These are phyloP conservation scores for Suillus discolor DNA, from an alignment of 768 basidiomycete species.

Conservation along the genomic window DNA sequence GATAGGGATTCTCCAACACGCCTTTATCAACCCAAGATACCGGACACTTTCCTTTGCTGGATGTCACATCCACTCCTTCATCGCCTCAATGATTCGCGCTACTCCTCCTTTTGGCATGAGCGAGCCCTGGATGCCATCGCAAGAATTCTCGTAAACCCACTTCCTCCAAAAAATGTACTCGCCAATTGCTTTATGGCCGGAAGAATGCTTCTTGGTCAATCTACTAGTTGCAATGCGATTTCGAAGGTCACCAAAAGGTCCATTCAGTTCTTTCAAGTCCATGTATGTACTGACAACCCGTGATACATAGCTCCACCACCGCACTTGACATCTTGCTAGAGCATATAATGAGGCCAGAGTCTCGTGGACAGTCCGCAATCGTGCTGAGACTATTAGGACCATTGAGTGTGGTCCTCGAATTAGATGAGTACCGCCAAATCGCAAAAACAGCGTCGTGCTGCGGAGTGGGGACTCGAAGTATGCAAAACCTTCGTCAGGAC, in stretches of 20 bases:
- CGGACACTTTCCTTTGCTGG: slow-evolving; percentile 8
- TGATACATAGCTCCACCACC: not conserved
- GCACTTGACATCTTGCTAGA: slow-evolving; percentile 2
- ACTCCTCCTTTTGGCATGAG: not conserved
- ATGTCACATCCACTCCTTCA: slow-evolving; percentile 12
- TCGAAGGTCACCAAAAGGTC: slow-evolving; percentile 11
- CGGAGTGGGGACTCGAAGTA: slow-evolving; percentile 8
- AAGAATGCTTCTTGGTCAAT: slow-evolving; percentile 8
- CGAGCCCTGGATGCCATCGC: slow-evolving; percentile 7
- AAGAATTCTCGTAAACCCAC: slow-evolving; percentile 9
- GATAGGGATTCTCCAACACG: slow-evolving; percentile 7
- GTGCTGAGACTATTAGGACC: slow-evolving; percentile 8
- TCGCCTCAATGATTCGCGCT: slow-evolving; percentile 1
- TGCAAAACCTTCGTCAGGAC: slow-evolving; percentile 8
- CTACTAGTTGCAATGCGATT: slow-evolving; percentile 1
- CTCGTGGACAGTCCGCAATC: not conserved
- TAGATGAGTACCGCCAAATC: slow-evolving; percentile 10
- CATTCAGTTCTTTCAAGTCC: not conserved
- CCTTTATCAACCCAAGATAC: slow-evolving; percentile 5
- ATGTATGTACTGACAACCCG: not conserved
- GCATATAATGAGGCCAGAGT: slow-evolving; percentile 4
- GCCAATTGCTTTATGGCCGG: slow-evolving; percentile 13
- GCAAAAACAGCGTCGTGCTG: not conserved
- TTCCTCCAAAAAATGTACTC: slow-evolving; percentile 6
- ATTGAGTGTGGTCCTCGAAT: slow-evolving; percentile 7